Conservation (phyloP, 2,329 filamentous ascomycete species). For the Paracamarosporium sp. region DNA sequence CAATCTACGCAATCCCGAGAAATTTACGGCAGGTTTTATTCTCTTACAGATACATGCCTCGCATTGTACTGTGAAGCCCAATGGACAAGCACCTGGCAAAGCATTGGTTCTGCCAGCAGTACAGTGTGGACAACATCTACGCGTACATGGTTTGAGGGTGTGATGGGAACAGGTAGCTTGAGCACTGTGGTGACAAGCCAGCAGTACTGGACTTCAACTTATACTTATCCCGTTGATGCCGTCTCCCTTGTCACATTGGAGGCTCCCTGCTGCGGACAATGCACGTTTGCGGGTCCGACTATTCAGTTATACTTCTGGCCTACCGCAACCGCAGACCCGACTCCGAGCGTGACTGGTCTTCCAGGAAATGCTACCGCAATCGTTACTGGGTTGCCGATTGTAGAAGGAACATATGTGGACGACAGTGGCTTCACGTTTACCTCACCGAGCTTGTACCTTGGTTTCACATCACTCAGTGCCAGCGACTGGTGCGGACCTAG, state of each 20-base stretch:
- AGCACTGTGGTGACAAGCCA: slow-evolving; percentile 6
- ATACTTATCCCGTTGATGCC: slow-evolving; percentile 3
- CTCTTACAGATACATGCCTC: slow-evolving; percentile 6
- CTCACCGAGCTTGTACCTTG: slow-evolving; percentile 16
- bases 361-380: slow-evolving; percentile 4
- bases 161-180: slow-evolving; percentile 8
- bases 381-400: neutral
- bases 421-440: slow-evolving; percentile 17
- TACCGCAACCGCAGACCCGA: neutral
- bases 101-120: neutral
- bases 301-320: slow-evolving; percentile 18
- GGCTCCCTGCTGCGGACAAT: slow-evolving; percentile 13
- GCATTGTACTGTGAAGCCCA: slow-evolving; percentile 1
- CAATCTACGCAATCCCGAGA: neutral
- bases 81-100: neutral
- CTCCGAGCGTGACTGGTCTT: slow-evolving; percentile 9
- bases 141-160: slow-evolving; percentile 4
- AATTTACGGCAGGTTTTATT: neutral
- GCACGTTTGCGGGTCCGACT: slow-evolving; percentile 7
- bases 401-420: slow-evolving; percentile 13
- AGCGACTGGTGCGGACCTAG: neutral
- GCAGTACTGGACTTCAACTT: slow-evolving; percentile 5
- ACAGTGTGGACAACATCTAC: slow-evolving; percentile 2
- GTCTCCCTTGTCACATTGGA: neutral
- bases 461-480: slow-evolving; percentile 9